These are phyloP conservation scores for Nicotiana rustica DNA, from an alignment of 305 asterid genomes.

Conservation along the genomic window DNA sequence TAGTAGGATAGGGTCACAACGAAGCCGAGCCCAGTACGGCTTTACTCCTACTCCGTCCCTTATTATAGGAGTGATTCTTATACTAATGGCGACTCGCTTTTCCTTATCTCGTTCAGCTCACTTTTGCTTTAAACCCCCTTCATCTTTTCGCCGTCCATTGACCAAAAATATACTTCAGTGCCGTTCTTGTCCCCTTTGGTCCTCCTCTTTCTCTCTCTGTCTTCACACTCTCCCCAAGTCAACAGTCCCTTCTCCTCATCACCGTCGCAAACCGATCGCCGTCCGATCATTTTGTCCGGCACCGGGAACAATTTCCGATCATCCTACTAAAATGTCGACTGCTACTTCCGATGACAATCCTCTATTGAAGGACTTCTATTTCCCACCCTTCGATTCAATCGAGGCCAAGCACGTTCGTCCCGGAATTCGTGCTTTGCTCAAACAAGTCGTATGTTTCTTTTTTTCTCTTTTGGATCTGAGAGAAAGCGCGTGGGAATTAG, in stretches of 20 bases:
- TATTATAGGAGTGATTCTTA: conserved; percentile 40
- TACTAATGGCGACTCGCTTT: conserved; percentile 67
- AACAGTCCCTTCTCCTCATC: conserved; percentile 3
- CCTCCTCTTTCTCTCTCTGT: conserved; percentile 72
- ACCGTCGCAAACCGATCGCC: conserved; percentile 37
- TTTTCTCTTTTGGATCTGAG: conserved; percentile 1
- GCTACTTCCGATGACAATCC: conserved; percentile 62
- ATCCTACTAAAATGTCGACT: conserved; percentile 22
- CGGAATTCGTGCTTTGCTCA: conserved; percentile 79
- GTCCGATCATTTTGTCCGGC: conserved; percentile 52
- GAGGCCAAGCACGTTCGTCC: conserved; percentile 87
- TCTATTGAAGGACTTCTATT: conserved; percentile 71
- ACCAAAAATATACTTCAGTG: conserved; percentile 54
- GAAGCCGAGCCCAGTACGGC: conserved; percentile 36
- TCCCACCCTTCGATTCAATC: conserved; percentile 85
- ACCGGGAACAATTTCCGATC: conserved; percentile 29
- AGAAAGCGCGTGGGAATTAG: not conserved
- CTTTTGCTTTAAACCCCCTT: conserved; percentile 53
- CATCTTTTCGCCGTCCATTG: conserved; percentile 41
- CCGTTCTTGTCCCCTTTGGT: conserved; percentile 72
- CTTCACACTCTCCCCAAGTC: conserved; percentile 46
- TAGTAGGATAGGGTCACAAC: conserved; percentile 18
- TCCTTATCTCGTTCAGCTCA: conserved; percentile 61
- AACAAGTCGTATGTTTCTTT: conserved; percentile 60
- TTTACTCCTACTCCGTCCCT: conserved; percentile 24